Base-by-base conservation (phyloP, 768 basidiomycete species). In the Hygrocybe punicea region DNA sequence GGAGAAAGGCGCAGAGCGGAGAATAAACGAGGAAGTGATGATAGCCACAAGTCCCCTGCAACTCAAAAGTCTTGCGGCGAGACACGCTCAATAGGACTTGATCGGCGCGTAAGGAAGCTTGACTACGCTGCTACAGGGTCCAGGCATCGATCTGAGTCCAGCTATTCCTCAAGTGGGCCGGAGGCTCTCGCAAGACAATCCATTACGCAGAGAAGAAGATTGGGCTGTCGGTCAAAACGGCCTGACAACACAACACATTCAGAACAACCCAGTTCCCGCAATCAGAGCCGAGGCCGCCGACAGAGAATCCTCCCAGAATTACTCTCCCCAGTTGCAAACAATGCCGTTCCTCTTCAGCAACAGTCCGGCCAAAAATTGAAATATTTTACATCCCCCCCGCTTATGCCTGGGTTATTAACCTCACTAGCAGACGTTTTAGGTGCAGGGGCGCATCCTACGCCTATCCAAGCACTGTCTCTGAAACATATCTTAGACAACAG, bases 391-490 rank as follows among this genome's bases (percentile, higher is more conserved):
- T 85, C 88, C 0, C 88, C 91, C 8, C 84, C 87, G 1, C 74
- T 95, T 13, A 74, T 88, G 58, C 80, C 82, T 0, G 87, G 85
- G 6, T 75, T 94, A 21, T 63, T 86, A 13, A 69, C 77, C 14
- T 83, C 82, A 37, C 64, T 93, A 8, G 70, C 75, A 7, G 81
- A 84, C 23, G 68, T 81, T 1, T 75, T 92, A 7, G 89, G 88
- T 2, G 72, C 71, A 6, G 62, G 76, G 24, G 80, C 83, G 1
- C 65, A 50, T 7, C 90, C 93, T 2, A 92, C 90, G 0, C 81
- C 85, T 0, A 93, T 95, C n/a, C 91, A 93, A 67, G 78, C 83
- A 0, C 75, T 92, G 47, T 82, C 88, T 19, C 64, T 93, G 17
- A 83, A 86, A 60, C 84, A 85, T 71, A 69, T 91, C 16, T 68